Base-by-base conservation (phyloP, 2,329 filamentous ascomycete species). In the Penicillium sp. region DNA sequence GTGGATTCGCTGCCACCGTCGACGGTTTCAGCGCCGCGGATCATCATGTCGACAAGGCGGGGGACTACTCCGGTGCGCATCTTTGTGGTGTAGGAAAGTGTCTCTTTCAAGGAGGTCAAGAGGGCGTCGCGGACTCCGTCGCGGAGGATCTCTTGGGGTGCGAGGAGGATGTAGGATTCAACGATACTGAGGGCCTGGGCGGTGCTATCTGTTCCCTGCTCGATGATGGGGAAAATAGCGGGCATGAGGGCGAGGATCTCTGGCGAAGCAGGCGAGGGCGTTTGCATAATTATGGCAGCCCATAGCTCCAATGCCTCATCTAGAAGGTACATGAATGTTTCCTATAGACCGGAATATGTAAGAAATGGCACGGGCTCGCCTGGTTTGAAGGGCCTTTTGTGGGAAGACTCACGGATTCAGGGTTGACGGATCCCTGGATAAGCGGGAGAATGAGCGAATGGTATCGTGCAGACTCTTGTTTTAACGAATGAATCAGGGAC, bases 221-320 rank as follows among this genome's bases (percentile, higher is more conserved):
- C 84, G 15, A 92, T 78, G 8, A 90, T 79, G 0, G 85, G 85
- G 14, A 92, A 82, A 1, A 85, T 80, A 44, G 81, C 75, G n/a
- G 84, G 81, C 2, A 85, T 81, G 33, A 93, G 79, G 3, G 79
- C 77, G 4, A 89, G 71, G n/a, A 92, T 75, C 14, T 86, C 84
- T 0, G 80, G 75, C 1, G 85, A 81, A 14, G 73, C 75, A 0
- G 88, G 86, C 12, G 84, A 75, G 7, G 82, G 80, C 55, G 86
- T 87, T 65, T 90, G 85, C 59, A 80, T 79, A 35, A 92, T 73
- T 11, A 97, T 85, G 2, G 88, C 85, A 31, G 83, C 82, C 93
- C 93, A 97, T 3, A 99, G 82, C 53, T 97, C 92, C 14, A 97
- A 79, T 0, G 91, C 90, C 70, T 99, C 94, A 58, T 97, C 94